Evolutionary conservation across 495 filamentous ascomycete species (phyloP).

Genomic region (Penicillium psychrofluorescens): DNA sequence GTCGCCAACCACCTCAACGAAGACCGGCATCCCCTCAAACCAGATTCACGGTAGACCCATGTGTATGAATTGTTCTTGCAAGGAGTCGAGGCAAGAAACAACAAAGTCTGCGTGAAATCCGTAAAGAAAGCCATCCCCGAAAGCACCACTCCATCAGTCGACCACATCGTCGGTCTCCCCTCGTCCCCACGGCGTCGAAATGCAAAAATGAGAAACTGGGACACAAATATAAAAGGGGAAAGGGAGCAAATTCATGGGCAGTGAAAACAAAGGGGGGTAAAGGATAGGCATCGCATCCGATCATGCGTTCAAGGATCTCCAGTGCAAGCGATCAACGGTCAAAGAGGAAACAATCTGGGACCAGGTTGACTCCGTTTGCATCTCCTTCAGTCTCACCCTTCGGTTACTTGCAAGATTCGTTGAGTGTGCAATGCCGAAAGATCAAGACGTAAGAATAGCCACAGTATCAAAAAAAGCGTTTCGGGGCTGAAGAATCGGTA

Average conservation of each 20-base stretch:
- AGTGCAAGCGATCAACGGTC: conserved; percentile 14
- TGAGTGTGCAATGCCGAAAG: conserved; percentile 11
- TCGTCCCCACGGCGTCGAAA: conserved; percentile 25
- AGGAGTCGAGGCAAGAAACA: conserved; percentile 6
- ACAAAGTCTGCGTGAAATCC: conserved; percentile 6
- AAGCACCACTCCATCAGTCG: conserved; percentile 3
- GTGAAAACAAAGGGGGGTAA: conserved; percentile 3
- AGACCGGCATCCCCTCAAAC: conserved; percentile 3
- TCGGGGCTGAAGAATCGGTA: conserved; percentile 18
- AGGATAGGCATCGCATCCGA: conserved; percentile 11
- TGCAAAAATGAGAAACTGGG: conserved; percentile 16
- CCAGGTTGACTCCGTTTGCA: conserved; percentile 24
- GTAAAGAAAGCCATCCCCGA: conserved; percentile 9
- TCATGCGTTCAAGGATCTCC: conserved; percentile 18
- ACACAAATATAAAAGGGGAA: not conserved
- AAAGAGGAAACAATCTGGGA: conserved; percentile 12
- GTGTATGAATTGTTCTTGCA: not conserved
- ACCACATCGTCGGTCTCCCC: conserved; percentile 13
- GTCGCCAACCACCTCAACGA: conserved; percentile 34
- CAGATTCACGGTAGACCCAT: conserved; percentile 2
- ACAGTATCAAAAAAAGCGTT: conserved; percentile 26
- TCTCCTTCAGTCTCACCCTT: conserved; percentile 27
- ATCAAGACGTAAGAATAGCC: conserved; percentile 32
- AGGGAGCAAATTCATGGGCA: conserved; percentile 2
- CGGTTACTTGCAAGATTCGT: conserved; percentile 9